Percentiles rank a stretch among this genome's conserved stretches.
Conservation (phyloP, 768 basidiomycete genomes). For the Leucocoprinus leucothites region DNA sequence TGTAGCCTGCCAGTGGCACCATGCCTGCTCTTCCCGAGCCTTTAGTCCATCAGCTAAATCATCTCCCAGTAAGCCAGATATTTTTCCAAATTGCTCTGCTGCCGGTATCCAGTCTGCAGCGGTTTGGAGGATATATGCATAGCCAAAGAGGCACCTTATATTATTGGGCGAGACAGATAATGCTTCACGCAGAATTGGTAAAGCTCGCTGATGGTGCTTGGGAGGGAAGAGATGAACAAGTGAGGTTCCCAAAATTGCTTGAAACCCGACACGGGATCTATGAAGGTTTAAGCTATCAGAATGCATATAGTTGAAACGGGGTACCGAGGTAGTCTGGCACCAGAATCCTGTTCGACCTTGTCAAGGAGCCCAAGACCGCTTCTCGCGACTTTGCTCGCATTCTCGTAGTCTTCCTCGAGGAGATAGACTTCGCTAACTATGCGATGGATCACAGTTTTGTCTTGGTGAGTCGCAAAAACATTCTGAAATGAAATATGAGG, state of each 20-base stretch:
- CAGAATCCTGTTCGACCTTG: constrained; percentile 53
- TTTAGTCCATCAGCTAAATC: constrained; percentile 49
- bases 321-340: constrained; percentile 48
- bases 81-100: constrained; percentile 53
- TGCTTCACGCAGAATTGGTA: constrained; percentile 69
- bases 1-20: constrained; percentile 69
- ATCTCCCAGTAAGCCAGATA: constrained; percentile 44
- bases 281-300: neutral
- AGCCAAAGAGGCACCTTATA: constrained; percentile 64
- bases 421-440: constrained; percentile 65
- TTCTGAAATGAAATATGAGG: constrained; percentile 37
- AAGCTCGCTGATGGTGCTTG: constrained; percentile 82
- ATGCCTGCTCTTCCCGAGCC: constrained; percentile 79
- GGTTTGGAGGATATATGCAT: constrained; percentile 69
- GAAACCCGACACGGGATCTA: constrained; percentile 69
- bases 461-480: constrained; percentile 43
- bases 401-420: constrained; percentile 68
- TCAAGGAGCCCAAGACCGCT: constrained; percentile 58
- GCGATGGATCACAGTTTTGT: constrained; percentile 66
- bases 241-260: constrained; percentile 68
- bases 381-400: constrained; percentile 69
- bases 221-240: constrained; percentile 87
- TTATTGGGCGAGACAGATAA: constrained; percentile 62
- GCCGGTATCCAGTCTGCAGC: constrained; percentile 70
- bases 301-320: constrained; percentile 16